These are phyloP conservation scores for Fusarium phyllophilum DNA, from an alignment of 2,329 filamentous ascomycete genomes.

Conservation along the genomic window DNA sequence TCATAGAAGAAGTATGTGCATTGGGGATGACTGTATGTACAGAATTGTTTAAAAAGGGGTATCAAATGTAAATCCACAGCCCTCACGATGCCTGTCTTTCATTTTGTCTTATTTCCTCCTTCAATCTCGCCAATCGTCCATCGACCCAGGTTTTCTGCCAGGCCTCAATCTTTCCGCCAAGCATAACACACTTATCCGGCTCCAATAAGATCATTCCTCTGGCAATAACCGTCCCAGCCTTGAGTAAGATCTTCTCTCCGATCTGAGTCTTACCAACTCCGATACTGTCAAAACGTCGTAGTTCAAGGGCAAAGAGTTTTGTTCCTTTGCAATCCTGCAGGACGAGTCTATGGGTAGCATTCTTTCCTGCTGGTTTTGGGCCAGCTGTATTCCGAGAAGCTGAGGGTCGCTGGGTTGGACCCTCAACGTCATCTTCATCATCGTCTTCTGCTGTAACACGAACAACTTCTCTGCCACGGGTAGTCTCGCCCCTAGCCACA, in stretches of 20 bases:
- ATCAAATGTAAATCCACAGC: slow-evolving; percentile 21
- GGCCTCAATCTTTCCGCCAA: slow-evolving; percentile 89
- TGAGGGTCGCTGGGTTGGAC: slow-evolving; percentile 35
- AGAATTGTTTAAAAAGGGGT: slow-evolving; percentile 22
- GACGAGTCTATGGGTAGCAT: slow-evolving; percentile 80
- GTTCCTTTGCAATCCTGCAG: slow-evolving; percentile 82
- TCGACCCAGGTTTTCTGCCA: slow-evolving; percentile 83
- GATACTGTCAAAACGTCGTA: slow-evolving; percentile 72
- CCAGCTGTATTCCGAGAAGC: slow-evolving; percentile 19
- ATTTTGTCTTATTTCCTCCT: slow-evolving; percentile 63
- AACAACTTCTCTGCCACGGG: slow-evolving; percentile 82
- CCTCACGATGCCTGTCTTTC: slow-evolving; percentile 18
- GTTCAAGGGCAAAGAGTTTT: slow-evolving; percentile 77
- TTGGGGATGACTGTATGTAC: neutral
- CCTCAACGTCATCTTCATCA: slow-evolving; percentile 61
- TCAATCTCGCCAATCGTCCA: slow-evolving; percentile 75
- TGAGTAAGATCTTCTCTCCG: slow-evolving; percentile 83
- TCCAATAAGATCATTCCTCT: slow-evolving; percentile 84
- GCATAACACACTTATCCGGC: slow-evolving; percentile 70
- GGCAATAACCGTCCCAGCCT: slow-evolving; percentile 70
- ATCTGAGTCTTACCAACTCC: slow-evolving; percentile 73
- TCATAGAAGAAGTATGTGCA: neutral
- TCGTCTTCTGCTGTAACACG: slow-evolving; percentile 63
- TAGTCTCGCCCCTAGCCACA: slow-evolving; percentile 76
- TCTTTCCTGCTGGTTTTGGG: slow-evolving; percentile 45